Evolutionary conservation across 495 filamentous ascomycete species (phyloP).

Genomic region (Aeminium ludgeri): DNA sequence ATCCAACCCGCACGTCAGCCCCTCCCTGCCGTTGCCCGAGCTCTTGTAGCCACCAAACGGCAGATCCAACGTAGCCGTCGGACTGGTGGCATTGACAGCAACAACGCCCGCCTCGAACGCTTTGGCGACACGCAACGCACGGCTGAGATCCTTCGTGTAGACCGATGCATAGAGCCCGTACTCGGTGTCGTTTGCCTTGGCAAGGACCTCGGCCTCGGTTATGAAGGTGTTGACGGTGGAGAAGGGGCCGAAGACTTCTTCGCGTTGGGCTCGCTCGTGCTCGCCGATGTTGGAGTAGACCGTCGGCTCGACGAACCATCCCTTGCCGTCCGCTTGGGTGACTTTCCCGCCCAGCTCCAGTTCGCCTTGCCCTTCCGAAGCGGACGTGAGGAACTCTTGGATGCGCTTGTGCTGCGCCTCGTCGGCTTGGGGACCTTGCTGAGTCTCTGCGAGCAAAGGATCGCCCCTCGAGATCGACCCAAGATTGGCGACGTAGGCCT

Average conservation of each 20-base stretch:
- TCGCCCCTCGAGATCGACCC: slow-evolving; percentile 19
- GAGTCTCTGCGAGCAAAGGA: slow-evolving; percentile 18
- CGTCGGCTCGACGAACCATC: slow-evolving; percentile 21
- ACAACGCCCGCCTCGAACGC: slow-evolving; percentile 35
- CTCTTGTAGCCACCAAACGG: slow-evolving; percentile 23
- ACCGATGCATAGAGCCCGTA: slow-evolving; percentile 28
- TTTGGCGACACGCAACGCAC: slow-evolving; percentile 31
- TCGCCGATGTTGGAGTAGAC: slow-evolving; percentile 13
- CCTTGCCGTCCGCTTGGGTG: slow-evolving; percentile 17
- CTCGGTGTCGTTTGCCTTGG: slow-evolving; percentile 18
- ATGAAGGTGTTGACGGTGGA: slow-evolving; percentile 21
- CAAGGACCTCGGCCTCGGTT: slow-evolving; percentile 20
- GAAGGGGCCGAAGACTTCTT: slow-evolving; percentile 24
- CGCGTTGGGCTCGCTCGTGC: slow-evolving; percentile 8
- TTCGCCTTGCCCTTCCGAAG: slow-evolving; percentile 26
- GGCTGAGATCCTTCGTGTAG: slow-evolving; percentile 36
- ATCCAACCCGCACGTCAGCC: slow-evolving; percentile 14
- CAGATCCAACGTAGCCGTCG: slow-evolving; percentile 14
- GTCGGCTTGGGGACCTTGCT: slow-evolving; percentile 23
- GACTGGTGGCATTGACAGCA: slow-evolving; percentile 23
- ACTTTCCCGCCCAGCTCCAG: slow-evolving; percentile 20
- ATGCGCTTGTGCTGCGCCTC: slow-evolving; percentile 14
- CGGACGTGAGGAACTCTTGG: slow-evolving; percentile 23
- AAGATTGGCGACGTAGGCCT: slow-evolving; percentile 18
- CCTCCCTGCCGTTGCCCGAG: slow-evolving; percentile 18